Evolutionary conservation across 2,329 filamentous ascomycete genomes (phyloP).

Genomic region (Aulographum hederae): DNA sequence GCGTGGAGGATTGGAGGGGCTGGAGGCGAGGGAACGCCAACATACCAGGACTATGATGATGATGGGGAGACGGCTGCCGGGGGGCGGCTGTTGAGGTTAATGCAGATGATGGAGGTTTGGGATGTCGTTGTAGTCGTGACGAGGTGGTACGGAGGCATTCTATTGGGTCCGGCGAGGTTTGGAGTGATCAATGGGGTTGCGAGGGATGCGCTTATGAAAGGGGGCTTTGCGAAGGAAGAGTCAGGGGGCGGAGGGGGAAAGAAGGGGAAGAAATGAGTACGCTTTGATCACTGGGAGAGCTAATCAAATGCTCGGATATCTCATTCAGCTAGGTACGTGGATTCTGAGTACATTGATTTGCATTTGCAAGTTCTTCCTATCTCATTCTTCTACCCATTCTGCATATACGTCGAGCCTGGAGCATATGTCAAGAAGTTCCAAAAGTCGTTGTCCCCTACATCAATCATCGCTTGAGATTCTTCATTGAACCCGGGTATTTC

Average conservation of each 20-base stretch:
- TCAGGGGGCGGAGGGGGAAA: constrained; percentile 10
- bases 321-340: no score
- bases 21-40: constrained; percentile 26
- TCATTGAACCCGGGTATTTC: no score
- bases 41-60: constrained; percentile 83
- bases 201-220: constrained; percentile 65
- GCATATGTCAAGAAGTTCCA: no score
- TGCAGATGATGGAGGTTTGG: constrained; percentile 93
- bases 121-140: constrained; percentile 84
- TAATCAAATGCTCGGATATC: no score
- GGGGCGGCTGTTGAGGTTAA: constrained; percentile 63
- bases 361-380: no score
- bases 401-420: no score
- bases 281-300: no score
- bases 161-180: constrained; percentile 77
- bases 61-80: constrained; percentile 92
- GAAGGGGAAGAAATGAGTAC: constrained; percentile 3
- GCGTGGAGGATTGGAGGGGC: constrained; percentile 66
- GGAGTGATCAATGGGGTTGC: constrained; percentile 76
- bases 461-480: no score
- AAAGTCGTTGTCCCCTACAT: no score
- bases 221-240: constrained; percentile 45
- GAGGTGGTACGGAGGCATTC: constrained; percentile 86
- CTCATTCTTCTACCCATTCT: no score
- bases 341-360: no score